A percentile compares a stretch with the other conserved stretches of the same genome.
Conservation (phyloP, 257 asterid species). For the Solanum sitiens region DNA sequence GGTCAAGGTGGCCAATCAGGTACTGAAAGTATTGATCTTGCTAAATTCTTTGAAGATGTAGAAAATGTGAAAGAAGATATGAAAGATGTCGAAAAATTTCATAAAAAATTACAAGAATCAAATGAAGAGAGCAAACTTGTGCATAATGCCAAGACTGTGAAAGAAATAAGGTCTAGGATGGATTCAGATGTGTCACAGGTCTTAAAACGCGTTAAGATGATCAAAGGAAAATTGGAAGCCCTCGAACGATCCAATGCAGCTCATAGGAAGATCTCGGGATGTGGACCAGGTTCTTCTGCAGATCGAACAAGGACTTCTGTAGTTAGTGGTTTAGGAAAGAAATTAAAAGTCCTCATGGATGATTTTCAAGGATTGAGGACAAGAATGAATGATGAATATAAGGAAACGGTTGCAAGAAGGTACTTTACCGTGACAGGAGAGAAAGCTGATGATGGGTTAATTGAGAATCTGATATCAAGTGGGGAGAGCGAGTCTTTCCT, state of each 20-base stretch:
- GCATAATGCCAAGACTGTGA: slow-evolving; percentile 33
- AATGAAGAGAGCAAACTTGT: slow-evolving; percentile 33
- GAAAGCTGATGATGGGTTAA: slow-evolving; percentile 17
- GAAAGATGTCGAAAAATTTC: slow-evolving; percentile 16
- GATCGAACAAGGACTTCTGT: slow-evolving; percentile 39
- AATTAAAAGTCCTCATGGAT: slow-evolving; percentile 29
- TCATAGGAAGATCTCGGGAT: slow-evolving; percentile 19
- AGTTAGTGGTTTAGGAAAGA: slow-evolving; percentile 36
- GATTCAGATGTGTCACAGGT: slow-evolving; percentile 24
- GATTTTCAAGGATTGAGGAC: slow-evolving; percentile 26
- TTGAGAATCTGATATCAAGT: slow-evolving; percentile 32
- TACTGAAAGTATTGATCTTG: slow-evolving; percentile 12
- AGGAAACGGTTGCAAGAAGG: slow-evolving; percentile 32
- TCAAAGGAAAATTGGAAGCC: slow-evolving; percentile 32
- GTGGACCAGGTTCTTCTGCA: slow-evolving; percentile 38
- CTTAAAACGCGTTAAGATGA: slow-evolving; percentile 23
- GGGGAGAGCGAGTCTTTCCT: slow-evolving; percentile 36
- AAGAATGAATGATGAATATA: slow-evolving; percentile 28
- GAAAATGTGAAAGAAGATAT: slow-evolving; percentile 36
- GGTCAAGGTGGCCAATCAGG: neutral
- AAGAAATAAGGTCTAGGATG: slow-evolving; percentile 26
- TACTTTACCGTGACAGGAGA: slow-evolving; percentile 35
- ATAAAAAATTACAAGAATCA: slow-evolving; percentile 21
- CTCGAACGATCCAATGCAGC: slow-evolving; percentile 29
- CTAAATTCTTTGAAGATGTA: slow-evolving; percentile 28